Evolutionary conservation across 148 eudicot genomes (phyloP).

Genomic region (Chenopodium berlandieri): DNA sequence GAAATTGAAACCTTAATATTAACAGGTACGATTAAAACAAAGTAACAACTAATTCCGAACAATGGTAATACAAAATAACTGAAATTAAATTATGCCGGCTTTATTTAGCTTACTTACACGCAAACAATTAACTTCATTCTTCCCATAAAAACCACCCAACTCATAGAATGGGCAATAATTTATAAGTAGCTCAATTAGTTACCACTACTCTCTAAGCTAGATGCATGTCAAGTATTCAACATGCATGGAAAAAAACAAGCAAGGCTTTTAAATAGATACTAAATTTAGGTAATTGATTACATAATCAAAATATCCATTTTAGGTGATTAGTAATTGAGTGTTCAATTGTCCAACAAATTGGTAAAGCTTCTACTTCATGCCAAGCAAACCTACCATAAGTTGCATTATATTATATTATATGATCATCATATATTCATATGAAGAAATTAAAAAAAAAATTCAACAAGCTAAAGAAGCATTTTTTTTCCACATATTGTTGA

Average conservation of each 20-base stretch:
- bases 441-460: not conserved
- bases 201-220: not conserved
- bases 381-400: not conserved
- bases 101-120: not conserved
- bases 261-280: not conserved
- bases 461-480: not conserved
- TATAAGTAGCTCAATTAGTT: not conserved
- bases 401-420: too few species aligned
- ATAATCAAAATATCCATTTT: not conserved
- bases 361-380: conserved; percentile 15
- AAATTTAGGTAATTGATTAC: conserved; percentile 4
- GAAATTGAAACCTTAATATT: too few species aligned
- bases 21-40: too few species aligned
- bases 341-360: conserved; percentile 7
- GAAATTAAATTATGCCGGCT: not conserved
- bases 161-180: not conserved
- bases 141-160: not conserved
- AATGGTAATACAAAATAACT: too few species aligned
- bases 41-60: too few species aligned
- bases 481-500: not conserved
- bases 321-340: conserved; percentile 7
- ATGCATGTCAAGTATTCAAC: too few species aligned
- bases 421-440: too few species aligned
- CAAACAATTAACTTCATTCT: not conserved
- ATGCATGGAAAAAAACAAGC: too few species aligned